Evolutionary conservation across 1,139 yeast genomes (phyloP), one percentile per base, ranked within the genome.

Genomic region (Casaregolazyma lundiana): DNA sequence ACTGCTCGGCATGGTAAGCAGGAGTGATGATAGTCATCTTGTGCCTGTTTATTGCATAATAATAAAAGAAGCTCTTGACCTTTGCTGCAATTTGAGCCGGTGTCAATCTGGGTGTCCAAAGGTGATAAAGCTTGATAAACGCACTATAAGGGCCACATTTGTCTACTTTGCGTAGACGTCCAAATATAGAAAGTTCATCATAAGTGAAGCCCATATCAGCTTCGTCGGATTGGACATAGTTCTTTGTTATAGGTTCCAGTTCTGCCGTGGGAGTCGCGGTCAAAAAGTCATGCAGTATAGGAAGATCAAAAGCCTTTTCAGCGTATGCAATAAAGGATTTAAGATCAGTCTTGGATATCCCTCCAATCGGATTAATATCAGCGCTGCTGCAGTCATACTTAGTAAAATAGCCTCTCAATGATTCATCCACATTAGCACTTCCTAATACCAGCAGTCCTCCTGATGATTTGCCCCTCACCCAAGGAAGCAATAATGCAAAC

Each of bases 151-250:
- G 98, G 0, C 99, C 99, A 67, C 96, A 87, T 66, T 90, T 89
- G 44, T 87, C 89, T 43, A 92, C 84, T 66, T 92, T 92, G 54
- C 99, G 78, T 52, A 92, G 75, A 50, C 84, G 76, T n/a, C 99
- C 99, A 70, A 92, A 90, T 11, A 84, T 72, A 26, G 96, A 84
- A 49, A 92, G 75, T 63, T 92, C 98, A 53, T 89, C 96, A 61
- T 92, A 92, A 0, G 96, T 85, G 84, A 94, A 84, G 1, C 99
- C 99, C 98, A 92, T 92, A 63, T 92, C 99, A 6, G 79, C 81
- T 65, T 92, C 99, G 65, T 92, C 99, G 40, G 95, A 85, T 66
- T 92, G 99, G 11, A 89, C 95, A 59, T 92, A 90, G 50, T 80
- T 76, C 55, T 84, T 80, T 0, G 98, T 90, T 47, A 88, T 90